Conservation (phyloP, 495 filamentous ascomycete genomes). For the Talaromyces adpressus region DNA sequence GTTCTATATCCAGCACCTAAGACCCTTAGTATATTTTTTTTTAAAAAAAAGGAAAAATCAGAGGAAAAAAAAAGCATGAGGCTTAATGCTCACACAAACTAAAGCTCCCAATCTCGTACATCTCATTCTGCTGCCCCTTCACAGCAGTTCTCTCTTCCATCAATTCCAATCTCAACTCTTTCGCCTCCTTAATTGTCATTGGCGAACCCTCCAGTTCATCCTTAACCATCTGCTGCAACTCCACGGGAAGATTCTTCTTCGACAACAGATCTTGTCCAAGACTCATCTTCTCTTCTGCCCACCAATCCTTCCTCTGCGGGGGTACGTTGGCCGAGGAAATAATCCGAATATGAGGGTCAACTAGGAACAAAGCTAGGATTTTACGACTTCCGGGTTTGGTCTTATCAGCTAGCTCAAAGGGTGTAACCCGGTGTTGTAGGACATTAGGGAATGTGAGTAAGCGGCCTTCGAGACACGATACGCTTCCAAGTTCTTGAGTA, state of each 20-base stretch:
- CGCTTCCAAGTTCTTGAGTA: conserved; percentile 30
- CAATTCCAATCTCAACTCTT: conserved; percentile 32
- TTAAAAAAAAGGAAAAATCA: no score
- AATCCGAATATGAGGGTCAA: conserved; percentile 45
- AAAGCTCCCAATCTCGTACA: conserved; percentile 15
- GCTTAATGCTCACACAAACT: conserved; percentile 22
- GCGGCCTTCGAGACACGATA: conserved; percentile 23
- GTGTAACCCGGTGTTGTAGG: conserved; percentile 45
- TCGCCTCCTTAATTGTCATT: conserved; percentile 39
- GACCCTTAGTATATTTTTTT: no score
- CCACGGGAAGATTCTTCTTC: conserved; percentile 21
- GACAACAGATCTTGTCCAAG: conserved; percentile 10
- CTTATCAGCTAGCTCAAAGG: conserved; percentile 29
- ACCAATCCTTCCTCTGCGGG: conserved; percentile 40
- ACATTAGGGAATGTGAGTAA: conserved; percentile 27
- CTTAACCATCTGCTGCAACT: conserved; percentile 31
- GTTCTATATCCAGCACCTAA: no score
- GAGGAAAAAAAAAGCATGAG: no score
- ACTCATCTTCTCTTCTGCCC: conserved; percentile 14
- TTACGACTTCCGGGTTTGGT: conserved; percentile 47
- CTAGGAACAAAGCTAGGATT: conserved; percentile 50
- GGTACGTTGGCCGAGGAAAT: conserved; percentile 50
- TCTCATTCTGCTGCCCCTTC: conserved; percentile 10
- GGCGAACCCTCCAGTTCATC: conserved; percentile 18
- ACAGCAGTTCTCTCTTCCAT: conserved; percentile 38